Conservation (phyloP, 805 yeast genomes). For the Wickerhamomyces strasburgensis region DNA sequence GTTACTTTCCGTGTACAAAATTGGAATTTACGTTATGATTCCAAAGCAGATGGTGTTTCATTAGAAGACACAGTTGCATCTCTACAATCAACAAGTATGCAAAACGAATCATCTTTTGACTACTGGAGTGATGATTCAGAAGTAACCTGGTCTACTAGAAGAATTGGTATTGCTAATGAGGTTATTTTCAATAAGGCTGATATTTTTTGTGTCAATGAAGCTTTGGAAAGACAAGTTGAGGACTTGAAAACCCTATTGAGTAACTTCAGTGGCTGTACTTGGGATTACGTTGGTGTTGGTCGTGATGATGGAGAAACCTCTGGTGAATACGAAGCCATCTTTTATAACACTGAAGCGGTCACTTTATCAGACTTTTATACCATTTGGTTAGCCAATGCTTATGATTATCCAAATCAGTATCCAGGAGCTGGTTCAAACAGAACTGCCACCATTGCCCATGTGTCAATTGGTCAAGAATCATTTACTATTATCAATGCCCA, state of each 20-base stretch:
- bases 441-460: constrained; percentile 34
- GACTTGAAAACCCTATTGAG: constrained; percentile 29
- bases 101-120: constrained; percentile 8
- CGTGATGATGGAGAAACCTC: constrained; percentile 37
- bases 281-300: constrained; percentile 39
- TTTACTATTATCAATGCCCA: constrained; percentile 38
- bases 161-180: constrained; percentile 32
- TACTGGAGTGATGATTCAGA: constrained; percentile 27
- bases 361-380: constrained; percentile 31
- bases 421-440: constrained; percentile 38
- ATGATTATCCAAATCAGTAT: constrained; percentile 34
- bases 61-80: constrained; percentile 6
- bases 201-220: constrained; percentile 36
- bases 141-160: constrained; percentile 31
- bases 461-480: constrained; percentile 16
- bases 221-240: constrained; percentile 32
- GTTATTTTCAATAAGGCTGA: constrained; percentile 31
- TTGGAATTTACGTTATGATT: constrained; percentile 19
- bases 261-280: constrained; percentile 14
- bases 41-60: constrained; percentile 11
- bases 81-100: constrained; percentile 2
- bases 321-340: constrained; percentile 42
- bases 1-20: constrained; percentile 4
- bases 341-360: constrained; percentile 30
- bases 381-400: constrained; percentile 39